phyloP scores from a whole-genome alignment of 2,329 filamentous ascomycete species.

The Orbilia oligospora region DNA sequence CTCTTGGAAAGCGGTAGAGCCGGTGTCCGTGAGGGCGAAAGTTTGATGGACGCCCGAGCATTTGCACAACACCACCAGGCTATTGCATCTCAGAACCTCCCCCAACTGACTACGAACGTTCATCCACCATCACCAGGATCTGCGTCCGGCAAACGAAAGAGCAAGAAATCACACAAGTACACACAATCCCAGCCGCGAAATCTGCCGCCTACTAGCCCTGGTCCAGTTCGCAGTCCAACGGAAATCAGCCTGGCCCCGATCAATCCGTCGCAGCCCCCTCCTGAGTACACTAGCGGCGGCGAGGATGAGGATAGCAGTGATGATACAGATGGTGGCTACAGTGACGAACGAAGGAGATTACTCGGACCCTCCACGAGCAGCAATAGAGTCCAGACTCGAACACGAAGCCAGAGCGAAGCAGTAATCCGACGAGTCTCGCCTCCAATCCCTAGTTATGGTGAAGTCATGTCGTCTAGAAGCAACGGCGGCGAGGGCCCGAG shows the following conservation, averaged over 20 bases:
- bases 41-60: conserved; percentile 48
- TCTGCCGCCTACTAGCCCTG: conserved; percentile 83
- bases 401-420: conserved; percentile 56
- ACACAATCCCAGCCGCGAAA: conserved; percentile 75
- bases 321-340: conserved; percentile 45
- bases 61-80: conserved; percentile 62
- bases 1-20: conserved; percentile 84
- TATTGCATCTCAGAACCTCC: conserved; percentile 70
- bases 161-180: conserved; percentile 68
- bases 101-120: conserved; percentile 67
- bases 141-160: conserved; percentile 67
- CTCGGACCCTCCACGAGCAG: conserved; percentile 50
- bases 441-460: conserved; percentile 56
- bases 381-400: conserved; percentile 37
- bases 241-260: conserved; percentile 88
- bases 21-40: conserved; percentile 65
- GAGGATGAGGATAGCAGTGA: conserved; percentile 59
- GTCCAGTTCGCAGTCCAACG: conserved; percentile 89
- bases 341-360: conserved; percentile 48
- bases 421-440: conserved; percentile 50
- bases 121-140: conserved; percentile 65
- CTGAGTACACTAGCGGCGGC: conserved; percentile 60
- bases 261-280: conserved; percentile 60
- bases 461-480: conserved; percentile 53
- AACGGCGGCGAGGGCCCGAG: conserved; percentile 47